Conservation (phyloP, 1,284 basidiomycete genomes). For the Apiotrichum porosum region DNA sequence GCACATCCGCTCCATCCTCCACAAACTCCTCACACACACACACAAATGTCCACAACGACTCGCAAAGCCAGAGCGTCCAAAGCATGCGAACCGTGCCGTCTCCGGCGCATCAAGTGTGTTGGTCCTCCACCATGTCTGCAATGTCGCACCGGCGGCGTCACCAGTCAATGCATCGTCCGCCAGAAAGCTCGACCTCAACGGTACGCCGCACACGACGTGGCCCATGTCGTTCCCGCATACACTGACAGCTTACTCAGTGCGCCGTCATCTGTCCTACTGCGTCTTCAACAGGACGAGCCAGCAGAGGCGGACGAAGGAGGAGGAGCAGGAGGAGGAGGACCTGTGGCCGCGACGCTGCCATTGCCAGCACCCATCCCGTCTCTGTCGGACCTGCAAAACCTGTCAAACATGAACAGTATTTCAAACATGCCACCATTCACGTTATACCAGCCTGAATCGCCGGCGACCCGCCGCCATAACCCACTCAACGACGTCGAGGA, state of each 20-base stretch:
- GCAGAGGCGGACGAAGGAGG: conserved; percentile 15
- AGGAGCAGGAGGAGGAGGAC: conserved; percentile 17
- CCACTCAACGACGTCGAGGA: not conserved
- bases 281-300: conserved; percentile 23
- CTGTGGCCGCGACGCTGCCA: conserved; percentile 6
- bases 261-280: not conserved
- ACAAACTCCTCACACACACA: not conserved
- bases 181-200: conserved; percentile 21
- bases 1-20: not conserved
- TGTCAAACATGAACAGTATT: too few relatives aligned
- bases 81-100: conserved; percentile 25
- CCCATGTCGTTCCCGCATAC: conserved; percentile 7
- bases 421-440: not conserved
- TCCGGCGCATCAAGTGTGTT: conserved; percentile 15
- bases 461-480: conserved; percentile 5
- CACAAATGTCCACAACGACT: too few relatives aligned
- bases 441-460: too few relatives aligned
- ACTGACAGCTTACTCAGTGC: not conserved
- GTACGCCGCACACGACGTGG: conserved; percentile 10
- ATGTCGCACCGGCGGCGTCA: conserved; percentile 11
- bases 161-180: conserved; percentile 14
- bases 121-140: conserved; percentile 20
- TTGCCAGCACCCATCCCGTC: conserved; percentile 18
- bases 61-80: too few relatives aligned
- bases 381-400: conserved; percentile 2